phyloP scores from a whole-genome alignment of 768 basidiomycete species.

The Phaffia tasmanica region DNA sequence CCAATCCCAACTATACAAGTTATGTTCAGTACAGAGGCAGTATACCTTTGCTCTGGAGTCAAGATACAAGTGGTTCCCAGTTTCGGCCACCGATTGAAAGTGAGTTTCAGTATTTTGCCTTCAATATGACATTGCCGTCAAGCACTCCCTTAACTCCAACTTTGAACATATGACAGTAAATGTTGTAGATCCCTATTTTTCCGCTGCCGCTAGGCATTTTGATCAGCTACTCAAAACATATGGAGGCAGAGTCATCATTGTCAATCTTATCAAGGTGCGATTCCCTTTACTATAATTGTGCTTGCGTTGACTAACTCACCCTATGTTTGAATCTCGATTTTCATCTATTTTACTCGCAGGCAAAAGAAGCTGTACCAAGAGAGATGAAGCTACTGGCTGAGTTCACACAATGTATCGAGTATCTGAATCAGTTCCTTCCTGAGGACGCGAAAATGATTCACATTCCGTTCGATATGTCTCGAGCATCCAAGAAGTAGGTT shows the following conservation, averaged over 20 bases:
- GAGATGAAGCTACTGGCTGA: slow-evolving; percentile 84
- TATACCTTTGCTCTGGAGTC: slow-evolving; percentile 93
- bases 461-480: slow-evolving; percentile 90
- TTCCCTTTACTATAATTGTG: slow-evolving; percentile 27
- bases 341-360: slow-evolving; percentile 23
- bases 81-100: slow-evolving; percentile 93
- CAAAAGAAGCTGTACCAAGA: slow-evolving; percentile 47
- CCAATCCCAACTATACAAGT: slow-evolving; percentile 72
- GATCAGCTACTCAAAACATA: slow-evolving; percentile 81
- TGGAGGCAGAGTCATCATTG: slow-evolving; percentile 74
- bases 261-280: slow-evolving; percentile 86
- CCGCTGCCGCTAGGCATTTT: slow-evolving; percentile 85
- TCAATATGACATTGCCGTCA: neutral
- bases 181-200: slow-evolving; percentile 88
- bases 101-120: slow-evolving; percentile 39
- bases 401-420: slow-evolving; percentile 80
- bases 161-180: slow-evolving; percentile 49
- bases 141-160: neutral
- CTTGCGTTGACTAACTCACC: neutral
- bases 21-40: slow-evolving; percentile 68
- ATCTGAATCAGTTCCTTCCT: slow-evolving; percentile 91
- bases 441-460: slow-evolving; percentile 75
- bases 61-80: slow-evolving; percentile 80
- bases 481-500: slow-evolving; percentile 81
- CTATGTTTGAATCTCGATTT: neutral